Conservation (phyloP, 164 flowering plant genomes). For the Annona cherimola region DNA sequence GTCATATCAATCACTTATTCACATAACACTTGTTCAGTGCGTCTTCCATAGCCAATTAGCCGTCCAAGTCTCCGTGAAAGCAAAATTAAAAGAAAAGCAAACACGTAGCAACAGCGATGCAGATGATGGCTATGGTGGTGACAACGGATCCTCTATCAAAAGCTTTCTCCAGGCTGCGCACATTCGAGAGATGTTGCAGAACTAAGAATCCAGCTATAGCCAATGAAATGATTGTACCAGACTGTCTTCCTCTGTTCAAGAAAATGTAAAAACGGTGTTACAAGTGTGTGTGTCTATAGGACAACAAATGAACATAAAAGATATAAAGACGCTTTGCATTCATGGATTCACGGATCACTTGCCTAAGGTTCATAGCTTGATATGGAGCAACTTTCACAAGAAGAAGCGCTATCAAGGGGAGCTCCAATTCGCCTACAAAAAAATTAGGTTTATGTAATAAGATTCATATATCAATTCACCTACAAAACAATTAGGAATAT, state of each 20-base stretch:
- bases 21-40: background rate
- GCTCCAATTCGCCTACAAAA: conserved; percentile 69
- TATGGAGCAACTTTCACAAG: conserved; percentile 67
- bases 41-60: background rate
- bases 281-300: background rate
- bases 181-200: conserved; percentile 69
- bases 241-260: conserved; percentile 60
- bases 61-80: background rate
- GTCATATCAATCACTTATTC: conserved; percentile 9
- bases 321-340: background rate
- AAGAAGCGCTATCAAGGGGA: conserved; percentile 61
- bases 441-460: background rate
- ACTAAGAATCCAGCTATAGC: conserved; percentile 63
- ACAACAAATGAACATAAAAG: background rate
- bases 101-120: conserved; percentile 42
- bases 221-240: conserved; percentile 53
- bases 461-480: conserved; percentile 38
- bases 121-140: conserved; percentile 58
- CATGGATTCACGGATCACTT: conserved; percentile 3
- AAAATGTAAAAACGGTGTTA: conserved; percentile 2
- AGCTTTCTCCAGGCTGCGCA: conserved; percentile 56
- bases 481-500: conserved; percentile 19
- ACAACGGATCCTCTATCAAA: conserved; percentile 70
- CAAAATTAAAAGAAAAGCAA: conserved; percentile 43
- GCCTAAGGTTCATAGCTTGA: conserved; percentile 57